Percentiles rank a stretch among this genome's conserved stretches.
These are phyloP conservation scores for Colletotrichum eremochloae DNA, from an alignment of 2,329 filamentous ascomycete genomes.

Conservation along the genomic window DNA sequence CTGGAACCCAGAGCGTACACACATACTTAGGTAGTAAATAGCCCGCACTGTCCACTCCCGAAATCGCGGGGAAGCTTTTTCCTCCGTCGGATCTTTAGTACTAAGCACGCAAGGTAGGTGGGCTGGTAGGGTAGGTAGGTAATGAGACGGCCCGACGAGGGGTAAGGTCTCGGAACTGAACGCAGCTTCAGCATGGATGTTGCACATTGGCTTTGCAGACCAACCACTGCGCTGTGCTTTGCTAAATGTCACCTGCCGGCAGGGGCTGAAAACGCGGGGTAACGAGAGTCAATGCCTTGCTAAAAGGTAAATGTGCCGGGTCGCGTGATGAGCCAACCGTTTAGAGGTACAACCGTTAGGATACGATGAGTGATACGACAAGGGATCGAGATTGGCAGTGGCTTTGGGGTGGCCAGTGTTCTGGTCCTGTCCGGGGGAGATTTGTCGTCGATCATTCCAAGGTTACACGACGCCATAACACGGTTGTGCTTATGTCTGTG, in stretches of 20 bases:
- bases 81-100: not conserved
- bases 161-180: constrained; percentile 8
- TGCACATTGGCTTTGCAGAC: not conserved
- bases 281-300: constrained; percentile 31
- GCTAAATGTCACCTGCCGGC: not conserved
- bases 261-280: constrained; percentile 36
- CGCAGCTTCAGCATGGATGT: constrained; percentile 28
- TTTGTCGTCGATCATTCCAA: constrained; percentile 1
- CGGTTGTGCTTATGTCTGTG: constrained; percentile 8
- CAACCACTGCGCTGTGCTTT: constrained; percentile 12
- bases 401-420: not conserved
- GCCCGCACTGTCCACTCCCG: constrained; percentile 25
- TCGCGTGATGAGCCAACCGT: not conserved
- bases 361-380: not conserved
- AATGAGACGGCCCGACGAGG: not conserved
- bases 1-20: not conserved
- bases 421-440: not conserved
- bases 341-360: not conserved
- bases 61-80: constrained; percentile 36
- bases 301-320: not conserved
- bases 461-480: not conserved
- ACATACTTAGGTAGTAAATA: not conserved
- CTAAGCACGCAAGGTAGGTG: not conserved
- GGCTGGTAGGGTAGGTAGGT: not conserved
- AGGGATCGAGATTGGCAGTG: not conserved